Conservation (phyloP, 2,329 filamentous ascomycete species). For the Macrophomina phaseolina region DNA sequence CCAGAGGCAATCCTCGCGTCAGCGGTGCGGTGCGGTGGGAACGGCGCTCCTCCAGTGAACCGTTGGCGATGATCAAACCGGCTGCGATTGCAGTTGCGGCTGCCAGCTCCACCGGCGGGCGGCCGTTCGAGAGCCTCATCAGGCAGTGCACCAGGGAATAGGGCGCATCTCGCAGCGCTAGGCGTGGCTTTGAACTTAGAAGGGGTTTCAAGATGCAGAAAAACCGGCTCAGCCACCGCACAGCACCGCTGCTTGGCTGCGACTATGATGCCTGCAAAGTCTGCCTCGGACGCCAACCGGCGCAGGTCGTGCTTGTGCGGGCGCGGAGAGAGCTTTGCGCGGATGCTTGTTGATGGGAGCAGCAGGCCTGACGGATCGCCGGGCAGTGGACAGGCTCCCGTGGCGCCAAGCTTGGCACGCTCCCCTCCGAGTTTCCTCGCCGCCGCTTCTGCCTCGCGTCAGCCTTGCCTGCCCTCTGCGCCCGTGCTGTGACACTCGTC, state of each 20-base stretch:
- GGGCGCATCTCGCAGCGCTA: slow-evolving; percentile 12
- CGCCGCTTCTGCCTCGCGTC: slow-evolving; percentile 15
- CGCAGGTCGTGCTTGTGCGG: not conserved
- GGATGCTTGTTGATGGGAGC: not conserved
- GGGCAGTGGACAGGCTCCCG: slow-evolving; percentile 16
- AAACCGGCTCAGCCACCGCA: slow-evolving; percentile 14
- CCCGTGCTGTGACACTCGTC: slow-evolving; percentile 25
- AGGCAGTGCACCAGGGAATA: slow-evolving; percentile 5
- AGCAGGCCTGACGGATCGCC: slow-evolving; percentile 16
- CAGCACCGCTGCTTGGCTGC: slow-evolving; percentile 6
- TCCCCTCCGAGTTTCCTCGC: not conserved
- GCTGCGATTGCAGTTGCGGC: slow-evolving; percentile 21
- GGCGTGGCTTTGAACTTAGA: slow-evolving; percentile 22
- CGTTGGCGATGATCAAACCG: slow-evolving; percentile 5
- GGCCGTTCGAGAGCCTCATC: slow-evolving; percentile 21
- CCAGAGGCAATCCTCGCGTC: slow-evolving; percentile 18
- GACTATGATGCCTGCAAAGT: not conserved
- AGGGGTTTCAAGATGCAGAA: slow-evolving; percentile 20
- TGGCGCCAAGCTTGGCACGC: slow-evolving; percentile 3
- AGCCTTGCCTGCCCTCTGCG: slow-evolving; percentile 23
- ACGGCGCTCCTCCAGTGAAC: not conserved
- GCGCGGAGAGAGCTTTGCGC: slow-evolving; percentile 1
- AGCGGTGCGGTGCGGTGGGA: not conserved
- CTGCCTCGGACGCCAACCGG: slow-evolving; percentile 12
- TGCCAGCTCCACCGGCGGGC: slow-evolving; percentile 8